Conservation (phyloP, 1,284 basidiomycete genomes). For the Tilletiaria anomala region DNA sequence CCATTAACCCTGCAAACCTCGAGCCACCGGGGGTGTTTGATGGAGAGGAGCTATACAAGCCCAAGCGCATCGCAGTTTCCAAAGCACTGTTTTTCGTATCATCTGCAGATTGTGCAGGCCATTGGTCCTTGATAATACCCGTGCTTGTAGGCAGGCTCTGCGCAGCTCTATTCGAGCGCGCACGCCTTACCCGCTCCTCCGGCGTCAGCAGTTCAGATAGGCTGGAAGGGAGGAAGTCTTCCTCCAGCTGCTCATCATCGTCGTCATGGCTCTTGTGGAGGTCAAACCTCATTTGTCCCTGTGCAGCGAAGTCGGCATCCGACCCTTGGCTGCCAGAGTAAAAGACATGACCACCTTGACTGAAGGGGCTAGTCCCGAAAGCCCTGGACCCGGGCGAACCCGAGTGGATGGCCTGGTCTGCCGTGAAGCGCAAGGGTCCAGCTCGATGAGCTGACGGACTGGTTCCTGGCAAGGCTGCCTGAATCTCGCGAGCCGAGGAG, state of each 20-base stretch:
- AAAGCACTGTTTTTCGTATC: too few relatives aligned
- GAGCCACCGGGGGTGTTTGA: too few relatives aligned
- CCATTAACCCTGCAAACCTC: too few relatives aligned
- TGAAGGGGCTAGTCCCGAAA: conserved; percentile 37
- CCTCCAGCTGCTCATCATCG: conserved; percentile 36
- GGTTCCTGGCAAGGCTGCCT: too few relatives aligned
- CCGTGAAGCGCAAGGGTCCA: conserved; percentile 3
- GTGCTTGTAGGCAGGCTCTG: neutral
- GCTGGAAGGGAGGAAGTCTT: conserved; percentile 42
- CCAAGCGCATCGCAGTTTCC: too few relatives aligned
- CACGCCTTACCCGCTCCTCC: conserved; percentile 30
- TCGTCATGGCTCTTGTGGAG: conserved; percentile 2
- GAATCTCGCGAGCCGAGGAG: too few relatives aligned
- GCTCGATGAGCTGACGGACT: neutral
- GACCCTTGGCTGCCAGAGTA: conserved; percentile 27
- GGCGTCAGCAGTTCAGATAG: conserved; percentile 36
- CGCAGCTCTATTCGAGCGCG: conserved; percentile 6
- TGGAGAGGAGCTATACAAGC: too few relatives aligned
- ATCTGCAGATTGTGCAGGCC: too few relatives aligned
- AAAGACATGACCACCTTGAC: conserved; percentile 28
- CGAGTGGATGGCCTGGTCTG: conserved; percentile 43
- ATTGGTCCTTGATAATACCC: too few relatives aligned
- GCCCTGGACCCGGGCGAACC: conserved; percentile 21
- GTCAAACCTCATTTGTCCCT: too few relatives aligned
- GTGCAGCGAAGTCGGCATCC: too few relatives aligned